These are phyloP conservation scores for Candida smagusa DNA, from an alignment of 1,139 yeast genomes.

Conservation along the genomic window DNA sequence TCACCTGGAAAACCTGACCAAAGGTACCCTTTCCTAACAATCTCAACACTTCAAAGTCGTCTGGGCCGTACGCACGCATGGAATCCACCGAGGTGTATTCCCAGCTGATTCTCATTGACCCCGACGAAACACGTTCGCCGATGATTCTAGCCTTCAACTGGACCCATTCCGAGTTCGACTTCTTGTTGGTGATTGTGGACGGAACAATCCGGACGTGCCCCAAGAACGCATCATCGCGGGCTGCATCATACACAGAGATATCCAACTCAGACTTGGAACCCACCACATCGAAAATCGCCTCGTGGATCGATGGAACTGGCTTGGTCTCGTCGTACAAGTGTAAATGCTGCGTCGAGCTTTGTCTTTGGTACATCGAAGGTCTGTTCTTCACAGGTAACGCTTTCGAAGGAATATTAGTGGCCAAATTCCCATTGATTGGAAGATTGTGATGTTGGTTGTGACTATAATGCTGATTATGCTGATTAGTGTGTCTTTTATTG, in stretches of 20 bases:
- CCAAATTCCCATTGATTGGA: slow-evolving; percentile 12
- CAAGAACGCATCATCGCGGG: slow-evolving; percentile 74
- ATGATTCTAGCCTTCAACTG: slow-evolving; percentile 67
- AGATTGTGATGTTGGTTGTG: slow-evolving; percentile 10
- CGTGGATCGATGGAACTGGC: slow-evolving; percentile 66
- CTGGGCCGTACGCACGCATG: slow-evolving; percentile 83
- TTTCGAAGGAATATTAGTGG: slow-evolving; percentile 10
- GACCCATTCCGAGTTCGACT: slow-evolving; percentile 61
- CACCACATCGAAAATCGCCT: slow-evolving; percentile 87
- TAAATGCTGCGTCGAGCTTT: slow-evolving; percentile 62
- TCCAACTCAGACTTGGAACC: slow-evolving; percentile 81
- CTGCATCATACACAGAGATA: slow-evolving; percentile 82
- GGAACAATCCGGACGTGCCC: slow-evolving; percentile 83
- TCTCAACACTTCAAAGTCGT: slow-evolving; percentile 87
- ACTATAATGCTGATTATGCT: slow-evolving; percentile 13
- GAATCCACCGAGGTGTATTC: slow-evolving; percentile 62
- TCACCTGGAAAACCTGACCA: slow-evolving; percentile 95
- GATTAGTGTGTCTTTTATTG: slow-evolving; percentile 10
- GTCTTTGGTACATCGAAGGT: slow-evolving; percentile 57
- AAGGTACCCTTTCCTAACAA: slow-evolving; percentile 94
- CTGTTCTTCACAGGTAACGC: slow-evolving; percentile 22
- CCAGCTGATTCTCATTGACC: slow-evolving; percentile 72
- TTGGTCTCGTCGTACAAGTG: slow-evolving; percentile 18
- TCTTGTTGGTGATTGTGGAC: slow-evolving; percentile 42
- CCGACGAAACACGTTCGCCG: slow-evolving; percentile 68